These are phyloP conservation scores for Colletotrichum salicis DNA, from an alignment of 2,329 filamentous ascomycete species.

Conservation along the genomic window DNA sequence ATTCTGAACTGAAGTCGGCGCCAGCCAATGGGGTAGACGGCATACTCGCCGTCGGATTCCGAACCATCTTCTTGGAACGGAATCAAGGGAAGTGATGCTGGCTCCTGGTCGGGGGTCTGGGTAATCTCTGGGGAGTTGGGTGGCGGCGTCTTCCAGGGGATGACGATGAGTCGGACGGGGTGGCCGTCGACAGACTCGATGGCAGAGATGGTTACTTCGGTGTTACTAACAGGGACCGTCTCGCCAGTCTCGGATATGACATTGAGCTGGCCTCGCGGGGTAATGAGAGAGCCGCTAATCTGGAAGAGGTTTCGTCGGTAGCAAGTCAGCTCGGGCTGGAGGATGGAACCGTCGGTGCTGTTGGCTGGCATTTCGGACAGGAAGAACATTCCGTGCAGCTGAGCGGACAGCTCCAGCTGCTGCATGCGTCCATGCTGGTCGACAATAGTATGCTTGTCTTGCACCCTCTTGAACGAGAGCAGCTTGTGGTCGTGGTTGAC, in stretches of 20 bases:
- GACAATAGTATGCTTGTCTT: constrained; percentile 70
- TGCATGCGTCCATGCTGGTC: constrained; percentile 69
- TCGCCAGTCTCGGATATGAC: constrained; percentile 87
- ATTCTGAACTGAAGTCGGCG: constrained; percentile 92
- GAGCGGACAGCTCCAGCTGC: constrained; percentile 73
- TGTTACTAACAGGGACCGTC: constrained; percentile 81
- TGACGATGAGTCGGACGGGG: constrained; percentile 91
- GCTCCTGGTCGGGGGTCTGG: constrained; percentile 82
- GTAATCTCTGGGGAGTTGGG: constrained; percentile 77
- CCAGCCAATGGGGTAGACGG: constrained; percentile 94
- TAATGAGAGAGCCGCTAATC: constrained; percentile 88
- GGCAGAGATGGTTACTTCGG: constrained; percentile 89
- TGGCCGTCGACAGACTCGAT: constrained; percentile 96
- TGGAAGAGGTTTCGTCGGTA: constrained; percentile 97
- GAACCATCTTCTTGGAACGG: constrained; percentile 71
- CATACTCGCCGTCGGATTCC: constrained; percentile 79
- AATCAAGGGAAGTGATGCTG: constrained; percentile 80
- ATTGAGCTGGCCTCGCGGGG: constrained; percentile 81
- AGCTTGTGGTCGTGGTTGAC: constrained; percentile 71
- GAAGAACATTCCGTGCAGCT: constrained; percentile 91
- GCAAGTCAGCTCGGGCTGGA: constrained; percentile 89
- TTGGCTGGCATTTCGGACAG: constrained; percentile 81
- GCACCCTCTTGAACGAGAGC: constrained; percentile 65
- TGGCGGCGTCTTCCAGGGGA: constrained; percentile 96
- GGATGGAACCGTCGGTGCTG: constrained; percentile 63